phyloP scores from a whole-genome alignment of 2,329 filamentous ascomycete genomes.

The Lasiodiplodia sp. region DNA sequence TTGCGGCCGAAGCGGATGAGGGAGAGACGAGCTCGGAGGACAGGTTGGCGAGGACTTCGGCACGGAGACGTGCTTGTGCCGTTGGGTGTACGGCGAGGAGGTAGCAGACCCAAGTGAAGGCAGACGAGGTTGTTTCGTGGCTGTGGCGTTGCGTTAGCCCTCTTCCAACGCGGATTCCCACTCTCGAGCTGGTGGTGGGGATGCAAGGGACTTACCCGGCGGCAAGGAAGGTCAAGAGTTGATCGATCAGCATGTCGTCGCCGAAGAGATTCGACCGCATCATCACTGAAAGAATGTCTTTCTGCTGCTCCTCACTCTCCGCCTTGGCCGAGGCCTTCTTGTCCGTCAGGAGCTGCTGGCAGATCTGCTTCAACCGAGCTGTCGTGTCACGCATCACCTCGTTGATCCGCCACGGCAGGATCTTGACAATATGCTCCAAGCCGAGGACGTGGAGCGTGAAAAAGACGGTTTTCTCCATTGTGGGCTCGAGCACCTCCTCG shows the following conservation, averaged over 20 bases:
- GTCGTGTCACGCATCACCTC: constrained; percentile 48
- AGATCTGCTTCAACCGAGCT: constrained; percentile 50
- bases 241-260: constrained; percentile 61
- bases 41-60: constrained; percentile 70
- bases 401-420: constrained; percentile 58
- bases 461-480: constrained; percentile 56
- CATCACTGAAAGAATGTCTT: constrained; percentile 57
- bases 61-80: constrained; percentile 70
- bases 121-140: constrained; percentile 79
- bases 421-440: constrained; percentile 46
- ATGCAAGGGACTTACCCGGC: constrained; percentile 55
- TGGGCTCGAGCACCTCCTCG: constrained; percentile 55
- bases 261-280: constrained; percentile 62
- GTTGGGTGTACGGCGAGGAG: constrained; percentile 71
- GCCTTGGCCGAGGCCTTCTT: constrained; percentile 52
- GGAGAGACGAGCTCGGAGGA: constrained; percentile 50
- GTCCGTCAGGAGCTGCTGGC: constrained; percentile 56
- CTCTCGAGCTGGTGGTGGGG: neutral
- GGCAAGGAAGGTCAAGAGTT: constrained; percentile 64
- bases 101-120: constrained; percentile 79
- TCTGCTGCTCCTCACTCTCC: constrained; percentile 40
- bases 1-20: constrained; percentile 35
- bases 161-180: neutral
- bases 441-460: constrained; percentile 51
- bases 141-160: constrained; percentile 33